Evolutionary conservation across 2,329 filamentous ascomycete genomes (phyloP).

Genomic region (Phoma herbarum): DNA sequence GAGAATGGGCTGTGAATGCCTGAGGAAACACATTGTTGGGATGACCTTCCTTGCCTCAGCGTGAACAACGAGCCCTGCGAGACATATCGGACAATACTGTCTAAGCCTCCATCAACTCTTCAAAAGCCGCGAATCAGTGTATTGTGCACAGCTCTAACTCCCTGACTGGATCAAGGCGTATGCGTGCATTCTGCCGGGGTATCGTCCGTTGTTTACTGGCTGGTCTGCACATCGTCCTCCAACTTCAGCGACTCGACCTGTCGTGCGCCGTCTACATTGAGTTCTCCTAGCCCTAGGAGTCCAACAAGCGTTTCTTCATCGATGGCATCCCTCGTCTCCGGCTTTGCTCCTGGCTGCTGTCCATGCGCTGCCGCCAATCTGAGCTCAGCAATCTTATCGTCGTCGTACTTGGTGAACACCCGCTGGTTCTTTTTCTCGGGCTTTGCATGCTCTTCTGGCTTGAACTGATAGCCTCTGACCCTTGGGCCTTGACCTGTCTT

Average conservation of each 20-base stretch:
- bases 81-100: neutral
- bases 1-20: neutral
- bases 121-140: neutral
- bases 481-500: conserved; percentile 78
- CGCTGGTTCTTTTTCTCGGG: conserved; percentile 45
- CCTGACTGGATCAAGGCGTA: neutral
- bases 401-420: conserved; percentile 41
- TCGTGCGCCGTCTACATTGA: conserved; percentile 22
- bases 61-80: neutral
- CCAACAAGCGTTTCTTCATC: conserved; percentile 48
- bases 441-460: conserved; percentile 41
- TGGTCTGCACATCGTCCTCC: conserved; percentile 28
- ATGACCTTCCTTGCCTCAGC: neutral
- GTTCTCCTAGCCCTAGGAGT: conserved; percentile 34
- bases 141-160: neutral
- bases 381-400: conserved; percentile 36
- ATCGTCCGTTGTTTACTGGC: neutral
- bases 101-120: neutral
- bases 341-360: conserved; percentile 40
- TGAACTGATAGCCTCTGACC: conserved; percentile 49
- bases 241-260: conserved; percentile 32
- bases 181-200: conserved; percentile 1
- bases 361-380: conserved; percentile 34
- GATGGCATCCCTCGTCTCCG: conserved; percentile 39
- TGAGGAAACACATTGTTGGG: neutral